Conservation (phyloP, 106 monocot genomes). For the Dioscorea dumetorum region DNA sequence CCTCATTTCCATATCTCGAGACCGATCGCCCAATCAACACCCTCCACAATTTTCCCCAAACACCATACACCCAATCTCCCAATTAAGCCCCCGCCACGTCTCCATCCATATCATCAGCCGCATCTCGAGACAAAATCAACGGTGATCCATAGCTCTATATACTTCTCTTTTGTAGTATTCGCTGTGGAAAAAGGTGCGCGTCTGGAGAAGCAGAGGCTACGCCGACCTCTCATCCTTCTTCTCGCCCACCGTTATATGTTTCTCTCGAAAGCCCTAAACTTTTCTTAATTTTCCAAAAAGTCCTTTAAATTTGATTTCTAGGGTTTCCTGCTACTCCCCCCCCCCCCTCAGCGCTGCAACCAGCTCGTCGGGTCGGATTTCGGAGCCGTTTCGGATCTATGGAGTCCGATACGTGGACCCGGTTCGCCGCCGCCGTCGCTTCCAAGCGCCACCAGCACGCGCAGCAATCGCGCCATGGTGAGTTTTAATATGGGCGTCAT, state of each 20-base stretch:
- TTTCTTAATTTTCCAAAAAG: not conserved
- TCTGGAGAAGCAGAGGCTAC: not conserved
- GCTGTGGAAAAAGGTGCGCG: too few relatives aligned
- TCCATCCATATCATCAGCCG: too few relatives aligned
- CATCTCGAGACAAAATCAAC: too few relatives aligned
- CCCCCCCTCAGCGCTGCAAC: not conserved
- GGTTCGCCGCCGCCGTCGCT: conserved; percentile 29
- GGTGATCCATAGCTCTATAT: too few relatives aligned
- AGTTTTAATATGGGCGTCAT: not conserved
- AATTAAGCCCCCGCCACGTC: not conserved
- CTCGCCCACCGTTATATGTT: too few relatives aligned
- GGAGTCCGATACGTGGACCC: conserved; percentile 64
- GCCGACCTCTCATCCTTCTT: not conserved
- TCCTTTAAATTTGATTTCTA: not conserved
- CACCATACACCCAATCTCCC: not conserved
- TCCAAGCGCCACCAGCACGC: conserved; percentile 56
- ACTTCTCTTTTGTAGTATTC: too few relatives aligned
- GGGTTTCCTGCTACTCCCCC: not conserved
- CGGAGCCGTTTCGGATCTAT: conserved; percentile 7
- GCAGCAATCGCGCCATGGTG: conserved; percentile 55
- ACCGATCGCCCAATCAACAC: not conserved
- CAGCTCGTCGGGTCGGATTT: conserved; percentile 2
- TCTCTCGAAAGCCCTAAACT: not conserved
- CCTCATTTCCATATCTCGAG: not conserved
- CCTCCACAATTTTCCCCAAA: not conserved